Evolutionary conservation across 2,329 filamentous ascomycete species (phyloP), one percentile per base, ranked within the genome.

Genomic region (Tolypocladium capitatum): DNA sequence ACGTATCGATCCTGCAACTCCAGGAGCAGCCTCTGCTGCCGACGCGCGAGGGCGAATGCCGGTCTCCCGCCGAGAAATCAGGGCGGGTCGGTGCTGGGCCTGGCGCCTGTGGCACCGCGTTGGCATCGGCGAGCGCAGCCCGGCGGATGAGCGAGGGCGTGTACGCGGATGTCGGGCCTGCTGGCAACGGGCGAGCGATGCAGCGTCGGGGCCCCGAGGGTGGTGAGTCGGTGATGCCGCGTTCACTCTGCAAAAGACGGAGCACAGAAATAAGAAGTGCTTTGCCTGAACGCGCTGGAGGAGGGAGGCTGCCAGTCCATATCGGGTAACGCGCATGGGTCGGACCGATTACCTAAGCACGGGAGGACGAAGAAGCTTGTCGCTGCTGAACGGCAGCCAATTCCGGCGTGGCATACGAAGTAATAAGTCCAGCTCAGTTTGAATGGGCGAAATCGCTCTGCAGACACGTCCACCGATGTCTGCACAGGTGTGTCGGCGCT

Each of bases 101-200:
- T 56, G 54, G 56, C 59, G 49, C 62, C 62, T 55, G 55, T 51
- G 53, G 60, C 58, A 62, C 60, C 59, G 55, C 56, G 56, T 56
- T 55, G 54, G 60, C 61, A 60, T 63, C 58, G 58, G 56, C 51
- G 47, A 52, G 54, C 56, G 45, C 53, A 49, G 54, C 54, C 54
- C 52, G 46, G 46, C 48, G 53, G 49, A 51, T 55, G 35, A 45
- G 50, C 51, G 49, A 50, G 52, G 41, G 38, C 51, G 50, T 16
- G 34, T 36, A 42, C 27, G 32, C 42, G 32, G 45, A 28, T 14
- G 33, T 27, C 44, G 24, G 24, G 33, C 33, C 33, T 21, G 44
- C 21, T 8, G 44, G 24, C 32, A 33, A 36, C 32, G 16, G 32
- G 33, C 33, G 33, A 28, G 24, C 20, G 44, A 28, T 46, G 31